Evolutionary conservation across 2,329 filamentous ascomycete genomes (phyloP), one percentile per base, ranked within the genome.

Genomic region (Aspergillus aculeatus): DNA sequence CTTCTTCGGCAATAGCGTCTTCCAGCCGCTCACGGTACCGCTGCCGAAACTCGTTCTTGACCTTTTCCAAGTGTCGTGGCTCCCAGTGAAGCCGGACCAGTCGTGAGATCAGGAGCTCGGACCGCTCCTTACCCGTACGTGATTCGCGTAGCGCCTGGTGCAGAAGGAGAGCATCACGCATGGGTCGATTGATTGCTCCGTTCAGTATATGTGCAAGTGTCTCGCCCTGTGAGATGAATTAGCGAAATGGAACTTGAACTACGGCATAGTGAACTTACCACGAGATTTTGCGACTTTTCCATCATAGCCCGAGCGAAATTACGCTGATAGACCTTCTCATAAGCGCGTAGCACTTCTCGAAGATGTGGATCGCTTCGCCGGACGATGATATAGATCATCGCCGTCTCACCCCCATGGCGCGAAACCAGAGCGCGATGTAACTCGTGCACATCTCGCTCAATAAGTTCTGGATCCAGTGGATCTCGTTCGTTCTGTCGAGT

Each of bases 81-180:
- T 98, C 93, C 95, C 95, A 98, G 77, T 98, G 95, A 74, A 94
- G 86, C 32, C 95, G 84, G 48, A 97, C 91, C 1, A 98, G 83
- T 1, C 95, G 84, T 3, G 89, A 93, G 64, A 96, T 96, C 54
- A 99, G 85, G 52, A 97, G 80, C 73, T 97, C 94, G 50, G 90
- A 89, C 31, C 94, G 87, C 71, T 94, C 90, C 64, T 85, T 85
- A 64, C 84, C 85, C 1, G 88, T 86, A 1, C 83, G 85, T 3
- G 89, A 88, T 50, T 89, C 85, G 21, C 87, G 89, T 65, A 98
- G 86, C 2, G 95, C 94, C 78, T 98, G 95, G 75, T 96, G 88
- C 1, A 99, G 82, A 2, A 98, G 87, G 41, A 97, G 84, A 3
- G 94, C 92, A 75, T 98, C 95, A 57, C 95, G 91, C 63, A 96